Evolutionary conservation across 495 filamentous ascomycete species (phyloP).

Genomic region (Lasiosphaeria miniovina): DNA sequence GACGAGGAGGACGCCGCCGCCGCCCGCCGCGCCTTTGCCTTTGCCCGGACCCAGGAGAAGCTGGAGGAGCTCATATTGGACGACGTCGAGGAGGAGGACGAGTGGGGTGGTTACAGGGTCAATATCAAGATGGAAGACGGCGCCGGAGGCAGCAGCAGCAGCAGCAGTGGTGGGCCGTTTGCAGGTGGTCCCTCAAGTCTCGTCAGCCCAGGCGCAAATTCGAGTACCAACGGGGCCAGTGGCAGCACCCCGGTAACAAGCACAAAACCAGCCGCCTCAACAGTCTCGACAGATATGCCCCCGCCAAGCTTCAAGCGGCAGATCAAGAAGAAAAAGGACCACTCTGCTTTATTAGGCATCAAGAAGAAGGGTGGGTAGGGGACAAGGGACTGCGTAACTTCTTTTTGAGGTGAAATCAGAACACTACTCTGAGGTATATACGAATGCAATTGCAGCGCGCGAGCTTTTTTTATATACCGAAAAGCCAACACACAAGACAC

Average conservation of each 20-base stretch:
- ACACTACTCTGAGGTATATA: neutral
- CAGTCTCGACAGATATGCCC: slow-evolving; percentile 39
- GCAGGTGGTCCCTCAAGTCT: slow-evolving; percentile 11
- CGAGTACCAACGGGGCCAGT: slow-evolving; percentile 12
- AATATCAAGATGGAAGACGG: slow-evolving; percentile 9
- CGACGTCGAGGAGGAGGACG: slow-evolving; percentile 29
- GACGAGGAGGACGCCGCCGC: slow-evolving; percentile 86
- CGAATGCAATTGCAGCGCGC: neutral
- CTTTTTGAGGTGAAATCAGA: slow-evolving; percentile 31
- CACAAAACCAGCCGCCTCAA: slow-evolving; percentile 20
- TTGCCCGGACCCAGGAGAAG: slow-evolving; percentile 36
- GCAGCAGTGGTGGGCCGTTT: neutral
- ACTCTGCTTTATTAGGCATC: slow-evolving; percentile 70
- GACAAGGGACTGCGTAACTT: slow-evolving; percentile 25
- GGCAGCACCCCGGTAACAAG: slow-evolving; percentile 36
- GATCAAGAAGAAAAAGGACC: slow-evolving; percentile 81
- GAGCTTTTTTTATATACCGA: neutral
- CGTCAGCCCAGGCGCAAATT: no score
- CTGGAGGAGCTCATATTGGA: slow-evolving; percentile 50
- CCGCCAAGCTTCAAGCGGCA: slow-evolving; percentile 72
- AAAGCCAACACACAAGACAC: no score
- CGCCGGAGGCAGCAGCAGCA: neutral
- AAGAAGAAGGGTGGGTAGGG: slow-evolving; percentile 66
- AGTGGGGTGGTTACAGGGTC: slow-evolving; percentile 10
- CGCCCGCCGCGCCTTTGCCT: slow-evolving; percentile 74